Conservation (phyloP, 257 asterid species). For the Rhazya stricta region DNA sequence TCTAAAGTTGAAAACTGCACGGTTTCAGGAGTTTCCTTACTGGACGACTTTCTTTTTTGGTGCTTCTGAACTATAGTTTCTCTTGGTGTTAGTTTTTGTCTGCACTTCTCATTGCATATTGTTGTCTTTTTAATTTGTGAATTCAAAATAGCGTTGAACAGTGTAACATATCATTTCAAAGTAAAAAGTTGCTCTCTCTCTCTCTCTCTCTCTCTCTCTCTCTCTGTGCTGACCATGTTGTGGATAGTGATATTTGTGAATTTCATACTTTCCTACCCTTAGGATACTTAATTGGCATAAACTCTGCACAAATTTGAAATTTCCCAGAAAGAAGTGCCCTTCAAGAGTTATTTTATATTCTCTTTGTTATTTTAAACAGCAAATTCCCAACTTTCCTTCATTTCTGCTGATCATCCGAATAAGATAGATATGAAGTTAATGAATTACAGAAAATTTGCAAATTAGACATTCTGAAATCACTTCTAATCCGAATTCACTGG, state of each 20-base stretch:
- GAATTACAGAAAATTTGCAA: background rate
- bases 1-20: background rate
- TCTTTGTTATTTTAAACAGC: background rate
- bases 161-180: background rate
- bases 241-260: background rate
- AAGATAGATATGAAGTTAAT: background rate
- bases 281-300: background rate
- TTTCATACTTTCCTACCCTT: background rate
- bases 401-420: background rate
- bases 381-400: background rate
- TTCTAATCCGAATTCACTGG: background rate
- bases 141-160: background rate
- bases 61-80: background rate
- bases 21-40: background rate
- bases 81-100: background rate
- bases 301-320: background rate
- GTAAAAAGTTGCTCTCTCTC: background rate
- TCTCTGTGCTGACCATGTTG: background rate
- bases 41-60: background rate
- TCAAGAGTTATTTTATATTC: background rate
- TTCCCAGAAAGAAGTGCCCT: background rate
- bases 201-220: too few relatives aligned
- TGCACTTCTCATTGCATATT: background rate
- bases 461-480: background rate
- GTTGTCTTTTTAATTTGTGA: background rate